Percentiles rank a stretch among this genome's conserved stretches.
These are phyloP conservation scores for Nakazawaea populi DNA, from an alignment of 805 yeast genomes.

Conservation along the genomic window DNA sequence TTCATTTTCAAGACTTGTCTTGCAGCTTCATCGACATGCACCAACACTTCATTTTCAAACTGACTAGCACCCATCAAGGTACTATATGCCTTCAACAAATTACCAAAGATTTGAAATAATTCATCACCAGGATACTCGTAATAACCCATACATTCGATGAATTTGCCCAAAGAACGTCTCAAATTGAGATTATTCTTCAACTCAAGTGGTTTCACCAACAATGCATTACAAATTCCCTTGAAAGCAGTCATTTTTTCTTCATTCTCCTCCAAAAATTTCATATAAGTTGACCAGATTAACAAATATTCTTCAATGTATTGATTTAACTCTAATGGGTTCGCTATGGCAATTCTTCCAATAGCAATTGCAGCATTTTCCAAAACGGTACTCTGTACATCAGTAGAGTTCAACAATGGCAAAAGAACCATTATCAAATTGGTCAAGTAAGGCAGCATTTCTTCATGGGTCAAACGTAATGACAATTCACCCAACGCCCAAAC, in stretches of 20 bases:
- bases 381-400: constrained; percentile 55
- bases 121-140: constrained; percentile 45
- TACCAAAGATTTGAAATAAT: constrained; percentile 37
- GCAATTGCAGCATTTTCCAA: constrained; percentile 87
- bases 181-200: constrained; percentile 39
- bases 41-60: constrained; percentile 17
- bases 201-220: constrained; percentile 63
- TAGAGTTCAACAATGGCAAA: constrained; percentile 51
- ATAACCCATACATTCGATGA: constrained; percentile 54
- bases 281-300: constrained; percentile 64
- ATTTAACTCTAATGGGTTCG: constrained; percentile 52
- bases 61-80: constrained; percentile 37
- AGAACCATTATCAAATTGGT: constrained; percentile 48
- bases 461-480: constrained; percentile 47
- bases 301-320: constrained; percentile 54
- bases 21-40: constrained; percentile 18
- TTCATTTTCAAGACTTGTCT: constrained; percentile 19
- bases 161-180: constrained; percentile 40
- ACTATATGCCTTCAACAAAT: constrained; percentile 39
- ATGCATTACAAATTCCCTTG: constrained; percentile 71
- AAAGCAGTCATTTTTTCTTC: constrained; percentile 87
- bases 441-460: constrained; percentile 45
- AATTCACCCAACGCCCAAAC: constrained; percentile 94
- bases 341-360: constrained; percentile 76
- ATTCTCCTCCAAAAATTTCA: constrained; percentile 65